phyloP scores from a whole-genome alignment of 2,329 filamentous ascomycete species.

The Aspergillus calidoustus region DNA sequence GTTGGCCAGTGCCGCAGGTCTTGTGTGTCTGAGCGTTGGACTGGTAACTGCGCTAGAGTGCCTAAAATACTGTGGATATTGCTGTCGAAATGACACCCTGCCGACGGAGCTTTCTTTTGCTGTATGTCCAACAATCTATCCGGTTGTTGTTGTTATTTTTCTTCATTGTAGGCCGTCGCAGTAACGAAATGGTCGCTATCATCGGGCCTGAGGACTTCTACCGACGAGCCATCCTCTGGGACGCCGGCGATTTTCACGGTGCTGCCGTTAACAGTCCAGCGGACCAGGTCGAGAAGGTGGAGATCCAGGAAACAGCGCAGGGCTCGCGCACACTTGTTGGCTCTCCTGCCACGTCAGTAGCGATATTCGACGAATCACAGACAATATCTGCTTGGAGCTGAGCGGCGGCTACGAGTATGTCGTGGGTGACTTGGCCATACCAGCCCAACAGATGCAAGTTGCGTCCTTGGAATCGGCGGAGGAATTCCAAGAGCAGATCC shows the following conservation, averaged over 20 bases:
- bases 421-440: background rate
- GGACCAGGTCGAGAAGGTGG: background rate
- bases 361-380: too few relatives aligned
- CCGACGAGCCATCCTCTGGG: background rate
- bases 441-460: too few relatives aligned
- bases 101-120: too few relatives aligned
- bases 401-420: background rate
- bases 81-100: background rate
- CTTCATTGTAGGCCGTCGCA: too few relatives aligned
- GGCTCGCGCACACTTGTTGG: conserved; percentile 5
- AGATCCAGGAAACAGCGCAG: background rate
- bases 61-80: background rate
- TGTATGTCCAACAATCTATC: too few relatives aligned
- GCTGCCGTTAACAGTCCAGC: background rate
- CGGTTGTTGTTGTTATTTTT: too few relatives aligned
- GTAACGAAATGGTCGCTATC: too few relatives aligned
- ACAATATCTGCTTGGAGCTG: too few relatives aligned
- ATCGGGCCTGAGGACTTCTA: background rate
- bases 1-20: conserved; percentile 12
- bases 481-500: background rate
- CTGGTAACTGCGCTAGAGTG: background rate
- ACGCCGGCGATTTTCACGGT: background rate
- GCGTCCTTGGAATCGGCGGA: background rate
- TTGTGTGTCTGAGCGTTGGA: background rate
- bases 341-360: background rate